Conservation (phyloP, 352 stramenopile species). For the Thalassiosira hispida region DNA sequence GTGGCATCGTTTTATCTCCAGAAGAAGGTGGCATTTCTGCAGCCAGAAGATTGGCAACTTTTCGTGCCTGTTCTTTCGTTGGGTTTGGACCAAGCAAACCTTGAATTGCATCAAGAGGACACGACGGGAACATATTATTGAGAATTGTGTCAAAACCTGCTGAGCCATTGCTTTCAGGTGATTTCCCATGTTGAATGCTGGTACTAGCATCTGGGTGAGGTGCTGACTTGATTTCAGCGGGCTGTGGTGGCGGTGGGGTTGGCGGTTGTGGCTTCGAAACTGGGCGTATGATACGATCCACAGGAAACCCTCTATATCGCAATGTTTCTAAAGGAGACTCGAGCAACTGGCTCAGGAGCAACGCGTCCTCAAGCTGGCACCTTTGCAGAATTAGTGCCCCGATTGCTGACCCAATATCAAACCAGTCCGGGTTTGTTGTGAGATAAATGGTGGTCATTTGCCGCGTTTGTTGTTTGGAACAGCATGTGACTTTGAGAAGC, state of each 20-base stretch:
- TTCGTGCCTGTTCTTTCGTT: constrained; percentile 60
- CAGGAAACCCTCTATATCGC: constrained; percentile 71
- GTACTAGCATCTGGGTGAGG: not conserved
- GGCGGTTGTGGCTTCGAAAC: constrained; percentile 35
- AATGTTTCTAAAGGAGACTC: constrained; percentile 76
- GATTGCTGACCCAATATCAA: constrained; percentile 78
- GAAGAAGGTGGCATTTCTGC: constrained; percentile 13
- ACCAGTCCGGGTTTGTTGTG: constrained; percentile 72
- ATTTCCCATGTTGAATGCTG: constrained; percentile 5
- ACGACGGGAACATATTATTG: constrained; percentile 75
- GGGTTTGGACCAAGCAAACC: constrained; percentile 63
- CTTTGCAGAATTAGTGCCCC: constrained; percentile 73
- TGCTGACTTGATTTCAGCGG: constrained; percentile 6
- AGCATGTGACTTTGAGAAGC: constrained; percentile 69
- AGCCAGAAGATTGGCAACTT: constrained; percentile 66
- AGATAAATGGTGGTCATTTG: constrained; percentile 63
- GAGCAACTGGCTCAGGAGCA: constrained; percentile 74
- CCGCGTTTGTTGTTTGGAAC: constrained; percentile 31
- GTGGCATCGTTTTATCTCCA: not conserved
- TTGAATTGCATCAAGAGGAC: constrained; percentile 52
- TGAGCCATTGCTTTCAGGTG: constrained; percentile 7
- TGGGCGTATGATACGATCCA: constrained; percentile 72
- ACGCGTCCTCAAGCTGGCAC: constrained; percentile 78
- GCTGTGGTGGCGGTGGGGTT: constrained; percentile 14
- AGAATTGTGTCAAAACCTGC: constrained; percentile 60